phyloP scores from a whole-genome alignment of 176 grass and related monocot species.

The Otatea glauca region DNA sequence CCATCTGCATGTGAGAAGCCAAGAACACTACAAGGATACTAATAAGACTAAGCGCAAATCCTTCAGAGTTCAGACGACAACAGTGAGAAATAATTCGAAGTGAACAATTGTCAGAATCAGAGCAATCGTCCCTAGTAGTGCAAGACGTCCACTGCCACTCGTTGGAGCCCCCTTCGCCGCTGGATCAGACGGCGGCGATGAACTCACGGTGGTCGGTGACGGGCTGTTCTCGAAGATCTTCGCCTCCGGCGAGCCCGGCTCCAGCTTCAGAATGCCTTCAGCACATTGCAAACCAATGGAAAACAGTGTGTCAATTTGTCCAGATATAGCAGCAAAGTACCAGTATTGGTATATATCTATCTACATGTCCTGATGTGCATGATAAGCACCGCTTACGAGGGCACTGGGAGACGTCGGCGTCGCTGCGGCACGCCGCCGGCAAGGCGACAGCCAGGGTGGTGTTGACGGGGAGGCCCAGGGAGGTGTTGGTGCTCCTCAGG shows the following conservation, averaged over 20 bases:
- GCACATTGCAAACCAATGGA: background rate
- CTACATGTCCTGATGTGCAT: background rate
- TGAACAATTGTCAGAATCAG: background rate
- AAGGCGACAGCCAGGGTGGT: constrained; percentile 44
- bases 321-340: background rate
- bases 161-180: background rate
- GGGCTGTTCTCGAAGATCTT: constrained; percentile 37
- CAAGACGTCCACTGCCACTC: constrained; percentile 8
- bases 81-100: background rate
- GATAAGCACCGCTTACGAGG: constrained; percentile 3
- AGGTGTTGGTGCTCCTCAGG: constrained; percentile 37
- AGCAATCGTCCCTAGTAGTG: background rate
- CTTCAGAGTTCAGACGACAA: background rate
- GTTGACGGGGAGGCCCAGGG: constrained; percentile 44
- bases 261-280: constrained; percentile 47
- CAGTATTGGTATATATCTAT: background rate
- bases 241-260: constrained; percentile 31
- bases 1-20: background rate
- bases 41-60: background rate
- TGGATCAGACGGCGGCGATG: background rate
- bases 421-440: constrained; percentile 43
- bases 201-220: background rate
- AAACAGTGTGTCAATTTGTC: background rate
- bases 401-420: constrained; percentile 49
- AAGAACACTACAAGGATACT: background rate